Percentiles rank a stretch among this genome's conserved stretches.
These are phyloP conservation scores for Chara braunii DNA, from an alignment of 139 green algal genomes.

Conservation along the genomic window DNA sequence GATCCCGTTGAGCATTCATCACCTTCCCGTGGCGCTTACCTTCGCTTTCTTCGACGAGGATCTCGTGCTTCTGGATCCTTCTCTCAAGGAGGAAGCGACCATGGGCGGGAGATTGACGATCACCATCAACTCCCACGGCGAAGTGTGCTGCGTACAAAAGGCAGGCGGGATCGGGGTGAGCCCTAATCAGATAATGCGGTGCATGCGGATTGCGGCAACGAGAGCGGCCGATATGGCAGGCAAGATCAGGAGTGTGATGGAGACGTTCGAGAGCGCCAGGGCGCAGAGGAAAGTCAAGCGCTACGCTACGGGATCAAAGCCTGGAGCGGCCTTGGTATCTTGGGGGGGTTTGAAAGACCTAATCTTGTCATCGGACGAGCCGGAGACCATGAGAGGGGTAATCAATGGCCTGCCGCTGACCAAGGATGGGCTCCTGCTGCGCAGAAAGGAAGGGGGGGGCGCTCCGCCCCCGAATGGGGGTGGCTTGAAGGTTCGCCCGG, in stretches of 20 bases:
- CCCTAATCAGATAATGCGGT: conserved; percentile 16
- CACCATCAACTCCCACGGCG: conserved; percentile 51
- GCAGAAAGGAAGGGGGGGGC: background rate
- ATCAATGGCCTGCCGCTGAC: background rate
- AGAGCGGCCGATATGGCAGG: conserved; percentile 20
- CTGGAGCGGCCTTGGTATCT: background rate
- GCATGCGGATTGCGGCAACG: conserved; percentile 9
- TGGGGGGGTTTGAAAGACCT: background rate
- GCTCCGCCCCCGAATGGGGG: background rate
- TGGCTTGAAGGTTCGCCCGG: no score
- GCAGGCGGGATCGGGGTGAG: conserved; percentile 53
- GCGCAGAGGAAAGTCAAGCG: background rate
- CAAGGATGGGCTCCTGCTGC: background rate
- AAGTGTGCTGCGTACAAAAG: conserved; percentile 76
- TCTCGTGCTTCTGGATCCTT: conserved; percentile 62
- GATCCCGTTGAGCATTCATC: conserved; percentile 76
- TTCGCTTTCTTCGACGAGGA: conserved; percentile 72
- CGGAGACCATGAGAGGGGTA: background rate
- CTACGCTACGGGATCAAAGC: background rate
- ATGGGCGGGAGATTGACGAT: conserved; percentile 29
- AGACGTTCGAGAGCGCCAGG: background rate
- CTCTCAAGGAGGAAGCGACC: conserved; percentile 60
- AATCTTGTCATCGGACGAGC: background rate
- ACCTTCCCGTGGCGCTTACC: conserved; percentile 69
- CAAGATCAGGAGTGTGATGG: background rate